Conservation (phyloP, 208 protist species). For the Trypanosomatidae sp. region DNA sequence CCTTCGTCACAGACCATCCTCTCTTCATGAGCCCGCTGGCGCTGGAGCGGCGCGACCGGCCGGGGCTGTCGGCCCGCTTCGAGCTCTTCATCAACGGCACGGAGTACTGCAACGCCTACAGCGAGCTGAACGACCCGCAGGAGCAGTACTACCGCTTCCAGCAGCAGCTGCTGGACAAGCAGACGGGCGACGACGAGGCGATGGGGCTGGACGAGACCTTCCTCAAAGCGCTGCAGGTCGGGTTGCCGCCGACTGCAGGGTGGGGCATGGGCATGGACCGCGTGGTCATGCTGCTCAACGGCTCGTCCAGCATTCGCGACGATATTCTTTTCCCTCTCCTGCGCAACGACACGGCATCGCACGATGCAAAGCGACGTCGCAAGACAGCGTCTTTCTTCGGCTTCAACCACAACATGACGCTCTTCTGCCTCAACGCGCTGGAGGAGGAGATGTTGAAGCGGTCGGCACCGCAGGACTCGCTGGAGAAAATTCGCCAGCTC, state of each 20-base stretch:
- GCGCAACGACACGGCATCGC: constrained; percentile 68
- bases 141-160: constrained; percentile 96
- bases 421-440: constrained; percentile 77
- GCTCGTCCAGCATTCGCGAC: constrained; percentile 78
- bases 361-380: constrained; percentile 73
- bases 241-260: constrained; percentile 94
- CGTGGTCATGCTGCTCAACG: constrained; percentile 93
- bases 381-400: constrained; percentile 79
- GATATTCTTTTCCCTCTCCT: constrained; percentile 89
- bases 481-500: constrained; percentile 63
- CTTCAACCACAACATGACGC: constrained; percentile 82
- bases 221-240: constrained; percentile 93
- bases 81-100: constrained; percentile 95
- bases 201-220: constrained; percentile 93
- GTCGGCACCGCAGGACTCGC: constrained; percentile 42
- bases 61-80: constrained; percentile 94
- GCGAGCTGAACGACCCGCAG: constrained; percentile 96
- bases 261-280: constrained; percentile 97
- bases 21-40: constrained; percentile 92
- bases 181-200: constrained; percentile 93
- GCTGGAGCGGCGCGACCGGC: constrained; percentile 73
- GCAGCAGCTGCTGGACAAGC: constrained; percentile 85
- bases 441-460: constrained; percentile 78
- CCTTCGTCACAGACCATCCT: constrained; percentile 96
- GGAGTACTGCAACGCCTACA: constrained; percentile 97